Base-by-base conservation (phyloP, 345 rosid genomes). In the Xanthoceras sorbifolium region DNA sequence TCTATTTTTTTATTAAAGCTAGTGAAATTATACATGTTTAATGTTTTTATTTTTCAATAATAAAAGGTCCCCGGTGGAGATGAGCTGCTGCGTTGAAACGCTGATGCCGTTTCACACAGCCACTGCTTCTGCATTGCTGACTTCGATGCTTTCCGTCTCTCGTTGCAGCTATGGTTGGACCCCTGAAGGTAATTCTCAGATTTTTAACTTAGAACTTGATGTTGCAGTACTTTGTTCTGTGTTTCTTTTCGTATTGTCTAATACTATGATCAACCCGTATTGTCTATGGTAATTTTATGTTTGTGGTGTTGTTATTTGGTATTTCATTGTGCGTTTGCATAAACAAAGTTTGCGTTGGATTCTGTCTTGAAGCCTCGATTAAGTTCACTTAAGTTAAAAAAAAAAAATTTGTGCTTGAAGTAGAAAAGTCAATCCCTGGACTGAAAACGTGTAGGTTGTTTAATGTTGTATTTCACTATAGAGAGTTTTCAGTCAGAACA, bases 51-150 rank as follows among this genome's bases (percentile, higher is more conserved):
- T 67, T n/a, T 25, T 64, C 17, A 17, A 57, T 32, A n/a, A 69
- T n/a, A 72, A 40, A 73, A 94, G 98, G 84, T 90, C 91, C 18
- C 94, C 97, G 29, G 89, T 91, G 78, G 92, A 87, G 84, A 36
- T 91, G 88, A 90, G 97, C 86, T 88, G 85, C 83, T 89, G 96
- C 71, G 85, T 89, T 18, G 97, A 92, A 79, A 84, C 97, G 26
- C 77, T 92, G 92, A 72, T 91, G 76, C 97, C 98, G 67, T 89
- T 90, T 78, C 97, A 94, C 84, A 86, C 94, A 7, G 97, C 89
- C 62, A 94, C 94, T 32, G 93, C 98, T 55, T 89, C 97, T 1
- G 91, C 98, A 5, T 84, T 94, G 85, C 91, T 94, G 69, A 92
- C 86, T 83, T 92, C 97, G 25, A 91, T 85, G 98, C 91, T 92